Conservation (phyloP, 2,329 filamentous ascomycete species). For the Claviceps sp. region DNA sequence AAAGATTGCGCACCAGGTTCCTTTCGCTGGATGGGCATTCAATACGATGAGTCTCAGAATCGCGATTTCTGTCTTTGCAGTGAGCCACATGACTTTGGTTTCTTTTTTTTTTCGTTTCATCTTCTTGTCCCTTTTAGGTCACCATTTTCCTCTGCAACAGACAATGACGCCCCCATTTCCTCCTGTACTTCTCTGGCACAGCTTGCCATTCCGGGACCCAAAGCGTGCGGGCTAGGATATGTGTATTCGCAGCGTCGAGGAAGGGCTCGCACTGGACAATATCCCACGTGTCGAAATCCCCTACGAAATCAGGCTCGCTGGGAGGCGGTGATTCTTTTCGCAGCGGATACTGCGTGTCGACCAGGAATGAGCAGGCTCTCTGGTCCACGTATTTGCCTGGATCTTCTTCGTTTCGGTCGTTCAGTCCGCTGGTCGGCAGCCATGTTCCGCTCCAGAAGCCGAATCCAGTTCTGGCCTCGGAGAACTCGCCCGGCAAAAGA, state of each 20-base stretch:
- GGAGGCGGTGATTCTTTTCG: slow-evolving; percentile 37
- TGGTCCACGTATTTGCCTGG: slow-evolving; percentile 72
- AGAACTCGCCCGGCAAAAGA: slow-evolving; percentile 80
- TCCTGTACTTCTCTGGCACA: slow-evolving; percentile 54
- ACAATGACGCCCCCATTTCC: slow-evolving; percentile 84
- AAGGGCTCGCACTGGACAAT: slow-evolving; percentile 62
- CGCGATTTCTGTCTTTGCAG: no score
- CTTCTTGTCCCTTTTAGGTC: neutral
- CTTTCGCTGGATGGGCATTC: no score
- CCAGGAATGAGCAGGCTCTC: slow-evolving; percentile 63
- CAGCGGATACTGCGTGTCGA: slow-evolving; percentile 71
- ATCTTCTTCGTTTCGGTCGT: slow-evolving; percentile 83
- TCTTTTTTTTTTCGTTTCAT: neutral
- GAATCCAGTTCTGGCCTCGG: slow-evolving; percentile 54
- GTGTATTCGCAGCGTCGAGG: slow-evolving; percentile 64
- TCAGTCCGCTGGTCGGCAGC: slow-evolving; percentile 71
- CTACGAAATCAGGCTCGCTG: slow-evolving; percentile 68
- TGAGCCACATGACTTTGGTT: no score
- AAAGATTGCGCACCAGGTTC: no score
- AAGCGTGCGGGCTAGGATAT: slow-evolving; percentile 58
- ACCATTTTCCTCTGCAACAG: slow-evolving; percentile 44
- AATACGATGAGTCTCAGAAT: no score
- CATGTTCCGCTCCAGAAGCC: slow-evolving; percentile 76
- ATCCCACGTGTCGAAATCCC: slow-evolving; percentile 66
- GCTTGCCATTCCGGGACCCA: slow-evolving; percentile 66